Evolutionary conservation across 2,329 filamentous ascomycete species (phyloP), one percentile per base, ranked within the genome.

Genomic region (Epichloe scottii): DNA sequence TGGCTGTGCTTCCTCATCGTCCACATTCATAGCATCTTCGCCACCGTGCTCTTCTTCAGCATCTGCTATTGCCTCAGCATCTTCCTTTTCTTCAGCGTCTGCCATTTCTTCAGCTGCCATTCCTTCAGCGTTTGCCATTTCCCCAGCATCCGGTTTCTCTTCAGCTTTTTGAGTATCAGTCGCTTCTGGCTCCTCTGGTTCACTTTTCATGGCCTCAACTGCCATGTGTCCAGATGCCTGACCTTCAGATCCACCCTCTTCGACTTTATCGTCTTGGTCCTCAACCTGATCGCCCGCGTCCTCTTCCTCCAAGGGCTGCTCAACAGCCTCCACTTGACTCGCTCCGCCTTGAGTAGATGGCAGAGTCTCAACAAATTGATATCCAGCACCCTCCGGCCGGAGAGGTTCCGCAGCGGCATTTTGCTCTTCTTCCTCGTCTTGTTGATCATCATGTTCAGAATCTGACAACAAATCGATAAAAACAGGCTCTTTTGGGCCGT

Each of bases 401-500:
- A 17, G 30, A 48, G 45, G 5, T 40, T 33, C 44, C 26, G 19
- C 33, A 19, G 15, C 34, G 38, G 23, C 15, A 40, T n/a, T 3
- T 6, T 12, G 19, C 26, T 49, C 8, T 6, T 40, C 33, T 21
- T 38, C 41, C 21, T 50, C 11, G 5, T 26, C 30, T 40, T 26
- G 23, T 42, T 19, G 23, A 1, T 37, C 21, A 5, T 48, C 49
- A 4, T 46, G 48, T 10, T 49, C 48, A 33, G 69, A 72, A 51
- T 75, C 71, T 0, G 73, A 74, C 3, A 76, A 60, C 10, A 77
- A 57, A 49, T 68, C 68, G 52, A 77, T 76, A 17, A 75, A 66
- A 4, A 75, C 65, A 1, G 71, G 70, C 7, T 64, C 60, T 7
- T 60, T 60, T 1, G 64, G 53, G 10, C 53, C 54, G 11, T 58